Base-by-base conservation (phyloP, 176 grass and related monocot species). In the Poa pratensis region DNA sequence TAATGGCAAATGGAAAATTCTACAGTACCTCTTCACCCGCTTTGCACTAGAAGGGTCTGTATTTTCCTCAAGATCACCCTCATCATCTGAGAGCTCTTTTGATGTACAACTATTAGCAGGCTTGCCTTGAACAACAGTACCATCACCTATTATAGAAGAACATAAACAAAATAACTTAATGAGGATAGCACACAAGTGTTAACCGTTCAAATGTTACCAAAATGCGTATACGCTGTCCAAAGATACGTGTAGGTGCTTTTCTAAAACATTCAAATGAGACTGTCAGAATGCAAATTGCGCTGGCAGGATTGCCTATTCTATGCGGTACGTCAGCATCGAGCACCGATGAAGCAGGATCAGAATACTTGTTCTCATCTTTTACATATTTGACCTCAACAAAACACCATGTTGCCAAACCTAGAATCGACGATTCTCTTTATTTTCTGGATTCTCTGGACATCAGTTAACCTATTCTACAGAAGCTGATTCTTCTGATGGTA, bases 21-120 rank as follows among this genome's bases (percentile, higher is more conserved):
- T 60, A 17, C 32, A 4, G 80, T 94, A 97, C 95, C 92, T 97
- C 65, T 89, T 92, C 69, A 87, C 73, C 52, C 89, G 85, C 43
- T 94, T 97, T 26, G 70, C 60, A 84, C 86, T 93, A 77, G 84
- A 10, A 39, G 82, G 88, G 40, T 88, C 35, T 24, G 79, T 82
- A 73, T 74, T 89, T 87, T 89, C 90, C 65, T 97, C 92, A 55
- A 90, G 39, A 73, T 91, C 86, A 9, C 88, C 92, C 76, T 97
- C 87, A 17, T 89, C 88, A 2, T 92, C 83, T 69, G 84, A 92
- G 43, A 60, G 69, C 74, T 97, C 92, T 78, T 82, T 97, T 58
- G 92, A 97, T 79, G 90, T 92, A 76, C 57, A 67, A 70, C 90
- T 94, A 42, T 87, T 86, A 75, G 82, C 26, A 85, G 86, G 72